These are phyloP conservation scores for Blastobotrys apis DNA, from an alignment of 1,139 yeast species.

Conservation along the genomic window DNA sequence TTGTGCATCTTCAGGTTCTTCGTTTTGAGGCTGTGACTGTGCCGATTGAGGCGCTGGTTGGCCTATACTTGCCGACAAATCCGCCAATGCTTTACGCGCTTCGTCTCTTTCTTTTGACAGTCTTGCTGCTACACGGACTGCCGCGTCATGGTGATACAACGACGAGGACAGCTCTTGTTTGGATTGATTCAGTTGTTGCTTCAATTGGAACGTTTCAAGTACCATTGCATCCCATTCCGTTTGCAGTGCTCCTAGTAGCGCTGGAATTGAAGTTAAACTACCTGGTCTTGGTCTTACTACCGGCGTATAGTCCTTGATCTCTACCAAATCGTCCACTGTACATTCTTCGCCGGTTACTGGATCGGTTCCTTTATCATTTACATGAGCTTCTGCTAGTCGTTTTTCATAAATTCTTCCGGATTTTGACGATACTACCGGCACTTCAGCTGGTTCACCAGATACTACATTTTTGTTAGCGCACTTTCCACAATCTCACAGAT, in stretches of 20 bases:
- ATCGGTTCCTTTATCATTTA: constrained; percentile 63
- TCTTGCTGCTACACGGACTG: constrained; percentile 76
- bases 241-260: constrained; percentile 68
- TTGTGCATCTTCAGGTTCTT: not conserved
- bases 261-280: constrained; percentile 66
- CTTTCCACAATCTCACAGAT: too few species aligned
- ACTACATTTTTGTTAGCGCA: constrained; percentile 30
- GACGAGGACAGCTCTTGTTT: constrained; percentile 73
- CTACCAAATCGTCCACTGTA: constrained; percentile 53
- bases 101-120: constrained; percentile 73
- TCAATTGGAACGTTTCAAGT: constrained; percentile 68
- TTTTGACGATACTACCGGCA: constrained; percentile 62
- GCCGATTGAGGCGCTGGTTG: constrained; percentile 11
- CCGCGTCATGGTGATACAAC: constrained; percentile 84
- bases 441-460: constrained; percentile 62
- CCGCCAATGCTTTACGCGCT: constrained; percentile 54
- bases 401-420: constrained; percentile 59
- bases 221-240: constrained; percentile 89
- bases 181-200: constrained; percentile 65
- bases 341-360: constrained; percentile 70
- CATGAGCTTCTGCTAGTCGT: constrained; percentile 55
- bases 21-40: not conserved
- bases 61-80: constrained; percentile 35
- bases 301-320: constrained; percentile 30
- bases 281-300: constrained; percentile 45